Evolutionary conservation across 345 rosid species (phyloP).

Genomic region (Clarkia xantiana): DNA sequence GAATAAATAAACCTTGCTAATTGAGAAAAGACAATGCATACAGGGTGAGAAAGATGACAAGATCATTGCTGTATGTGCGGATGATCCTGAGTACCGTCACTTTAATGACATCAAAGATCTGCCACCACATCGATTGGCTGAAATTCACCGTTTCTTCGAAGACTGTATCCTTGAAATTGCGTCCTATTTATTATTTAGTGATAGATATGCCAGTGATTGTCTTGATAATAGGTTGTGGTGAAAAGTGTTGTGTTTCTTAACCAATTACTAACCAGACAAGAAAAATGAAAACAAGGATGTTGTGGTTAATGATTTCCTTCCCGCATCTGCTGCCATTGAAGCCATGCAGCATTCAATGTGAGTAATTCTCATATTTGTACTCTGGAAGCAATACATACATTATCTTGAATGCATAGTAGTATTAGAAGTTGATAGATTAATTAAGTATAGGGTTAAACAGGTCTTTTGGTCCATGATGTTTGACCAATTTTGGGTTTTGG

Average conservation of each 20-base stretch:
- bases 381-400: no score
- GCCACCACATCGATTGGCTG: conserved; percentile 96
- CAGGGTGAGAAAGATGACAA: conserved; percentile 99
- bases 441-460: no score
- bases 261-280: conserved; percentile 28
- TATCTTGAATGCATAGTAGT: no score
- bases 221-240: no score
- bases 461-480: no score
- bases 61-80: conserved; percentile 97
- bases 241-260: conserved; percentile 8
- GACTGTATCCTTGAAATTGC: conserved; percentile 47
- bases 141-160: conserved; percentile 98
- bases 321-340: conserved; percentile 54
- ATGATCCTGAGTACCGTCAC: conserved; percentile 94
- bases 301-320: conserved; percentile 86
- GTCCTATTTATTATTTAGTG: background rate
- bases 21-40: background rate
- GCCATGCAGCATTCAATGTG: conserved; percentile 91
- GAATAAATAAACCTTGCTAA: no score
- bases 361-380: conserved; percentile 7
- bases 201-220: background rate
- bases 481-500: no score
- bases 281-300: conserved; percentile 99
- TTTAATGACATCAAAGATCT: conserved; percentile 80
- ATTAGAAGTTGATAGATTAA: no score